Evolutionary conservation across 345 rosid genomes (phyloP), one percentile per base, ranked within the genome.

Genomic region (Eutrema japonicum): DNA sequence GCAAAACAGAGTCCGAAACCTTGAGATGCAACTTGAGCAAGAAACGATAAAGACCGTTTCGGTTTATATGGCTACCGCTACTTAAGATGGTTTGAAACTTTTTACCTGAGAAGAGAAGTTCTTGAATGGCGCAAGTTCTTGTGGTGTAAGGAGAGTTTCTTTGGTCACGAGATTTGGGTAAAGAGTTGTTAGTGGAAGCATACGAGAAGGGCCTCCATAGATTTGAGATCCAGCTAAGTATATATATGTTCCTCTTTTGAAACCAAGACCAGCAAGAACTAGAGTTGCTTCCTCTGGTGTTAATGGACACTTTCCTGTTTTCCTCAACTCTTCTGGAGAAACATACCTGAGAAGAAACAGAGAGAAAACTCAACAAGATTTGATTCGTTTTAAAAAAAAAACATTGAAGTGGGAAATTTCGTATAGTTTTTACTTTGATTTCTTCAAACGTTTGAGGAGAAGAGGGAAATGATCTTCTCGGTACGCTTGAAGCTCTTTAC

Each of bases 231-330:
- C 90, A 3, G 97, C 97, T 16, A 94, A 83, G 78, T 89, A 94
- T 61, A 89, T 91, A 77, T 83, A 85, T 10, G 97, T 84, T 66
- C 77, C 78, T 27, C 78, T 80, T 48, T 81, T 86, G 66, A 88
- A 85, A 40, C 96, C 95, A 58, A 94, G 90, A 29, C 87, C 92
- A n/a, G 88, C 86, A 65, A 91, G 97, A 74, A 94, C 87, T 2
- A 91, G 80, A 30, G 92, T 86, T 27, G 92, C 98, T 81, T 94
- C 98, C 80, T 94, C 98, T 11, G 97, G 98, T 68, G 98, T 94
- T 76, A 89, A 68, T n/a, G 96, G 98, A 66, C 98, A 94, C 77
- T 85, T 94, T 4, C 98, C 97, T 2, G 73, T 69, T 80, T 79
- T 87, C 74, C 98, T 88, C 81, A 91, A 49, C 77, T 87, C 86